Base-by-base conservation (phyloP, 768 basidiomycete species). In the Xerocomellus amylosporus region DNA sequence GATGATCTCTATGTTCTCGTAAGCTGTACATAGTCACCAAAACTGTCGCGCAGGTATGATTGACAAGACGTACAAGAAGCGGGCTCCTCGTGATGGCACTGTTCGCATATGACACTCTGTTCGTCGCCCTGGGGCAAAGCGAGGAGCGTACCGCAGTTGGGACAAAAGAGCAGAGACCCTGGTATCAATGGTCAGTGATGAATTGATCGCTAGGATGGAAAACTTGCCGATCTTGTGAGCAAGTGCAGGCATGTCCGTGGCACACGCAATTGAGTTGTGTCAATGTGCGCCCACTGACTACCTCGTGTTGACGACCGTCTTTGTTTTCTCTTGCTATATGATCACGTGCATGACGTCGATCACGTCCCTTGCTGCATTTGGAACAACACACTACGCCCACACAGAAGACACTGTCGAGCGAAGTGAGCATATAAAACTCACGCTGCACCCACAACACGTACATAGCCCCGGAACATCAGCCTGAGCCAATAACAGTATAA, bases 121-220 rank as follows among this genome's bases (percentile, higher is more conserved):
- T 92, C 86, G 41, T 86, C 84, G 42, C 86, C 87, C 62, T 75
- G 75, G 0, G 97, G 97, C 20, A 93, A 73, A 58, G 86, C 83
- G 14, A 98, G 85, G 36, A 99, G 76, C 1, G 92, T 96, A 14
- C 93, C 93, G 61, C 97, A 99, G 55, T 84, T 78, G 2, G 93
- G 92, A 73, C 97, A 99, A 74, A 99, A 98, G 38, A 98, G 76
- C 24, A 98, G 77, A 1, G 94, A 95, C 49, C 96, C 97, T 88
- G 63, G 13, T 49, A 36, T 24, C 43, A 43, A 54, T 15, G 28
- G 45, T 58, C 41, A 55, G 51, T 42, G 15, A 47, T 34, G 8
- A 10, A 9, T 20, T 8, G 10, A 50, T 19, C 28, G 24, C 57
- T 13, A 12, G 10, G 28, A 30, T 40, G 31, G 30, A 1, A 30